Evolutionary conservation across 495 filamentous ascomycete species (phyloP), one percentile per base, ranked within the genome.

Genomic region (Oleoguttula mirabilis): DNA sequence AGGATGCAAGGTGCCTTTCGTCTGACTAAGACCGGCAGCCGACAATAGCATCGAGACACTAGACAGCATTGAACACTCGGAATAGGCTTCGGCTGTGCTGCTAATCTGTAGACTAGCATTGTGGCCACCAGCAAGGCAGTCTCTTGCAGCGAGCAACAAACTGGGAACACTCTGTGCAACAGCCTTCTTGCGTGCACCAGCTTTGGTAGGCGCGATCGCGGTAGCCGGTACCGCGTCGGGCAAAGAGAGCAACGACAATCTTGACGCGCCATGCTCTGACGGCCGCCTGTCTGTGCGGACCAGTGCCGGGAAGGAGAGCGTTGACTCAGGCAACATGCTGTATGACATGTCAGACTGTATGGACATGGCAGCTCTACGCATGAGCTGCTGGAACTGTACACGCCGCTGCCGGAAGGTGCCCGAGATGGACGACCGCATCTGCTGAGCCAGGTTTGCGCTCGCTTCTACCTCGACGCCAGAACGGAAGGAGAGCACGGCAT

Each of bases 291-390:
- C 39, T 42, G 21, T 17, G 22, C 5, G 10, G 16, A 25, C 10
- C 15, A 44, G 4, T 8, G 82, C 76, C 7, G 86, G 85, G 45
- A 86, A 73, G 0, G 82, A 86, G 23, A 90, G 80, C 3, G 85
- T 93, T 4, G 90, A 96, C 46, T 98, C 90, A 6, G 85, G 81
- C 19, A 98, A 68, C 14, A 88, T 77, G 28, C 82, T 90, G 58
- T 87, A 93, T 1, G 88, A 79, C 8, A 87, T 79, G 63, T 96
- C 85, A 3, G 71, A 66, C 11, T 74, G 68, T 62, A 98, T 77
- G 36, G 77, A 68, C 15, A 77, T 73, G 48, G 80, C 59, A 39
- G 72, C 79, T 59, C 76, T 67, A 4, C 68, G 59, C 40, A 83
- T 59, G 6, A 76, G 62, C 28, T 70, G 65, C 32, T 69, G 68